Base-by-base conservation (phyloP, 2,329 filamentous ascomycete species). In the Meredithiella fracta region DNA sequence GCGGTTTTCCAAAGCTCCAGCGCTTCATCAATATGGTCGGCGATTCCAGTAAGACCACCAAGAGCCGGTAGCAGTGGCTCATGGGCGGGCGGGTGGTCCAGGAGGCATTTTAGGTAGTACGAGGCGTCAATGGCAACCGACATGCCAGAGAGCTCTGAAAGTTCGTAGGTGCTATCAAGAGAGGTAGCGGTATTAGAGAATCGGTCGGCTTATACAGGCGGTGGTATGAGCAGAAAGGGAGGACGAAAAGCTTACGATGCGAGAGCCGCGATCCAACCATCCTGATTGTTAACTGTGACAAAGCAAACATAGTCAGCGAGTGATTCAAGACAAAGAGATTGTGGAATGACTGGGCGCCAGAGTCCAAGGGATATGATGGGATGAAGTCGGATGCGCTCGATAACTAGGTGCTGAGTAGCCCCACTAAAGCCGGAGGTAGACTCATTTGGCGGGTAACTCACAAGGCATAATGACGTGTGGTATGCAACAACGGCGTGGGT, bases 31-130 rank as follows among this genome's bases (percentile, higher is more conserved):
- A 98, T 83, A 64, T 85, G 83, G 61, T 72, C 74, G 67, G 79
- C 79, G 65, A 97, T 76, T 54, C 85, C 85, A 59, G 91, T 92
- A 59, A 91, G 77, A 58, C 92, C 92, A 52, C 91, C 92, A 51
- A 97, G 79, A 22, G 92, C 92, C 56, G 89, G 82, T 34, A 97
- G 78, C 34, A 98, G 81, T 44, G 91, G 90, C 68, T 98, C 92
- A 65, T 86, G 84, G 49, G 79, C 82, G 26, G 80, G 78, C 47
- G 77, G 68, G 57, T 76, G 78, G 65, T 84, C 80, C 63, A 95
- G 80, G 61, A 94, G 78, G 59, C 82, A 80, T 67, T 84, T 78
- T 61, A 98, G 79, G 68, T 92, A 97, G 69, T 94, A 85, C 54
- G 86, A 84, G 56, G 91, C 92, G 72, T 96, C 90, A 64, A 97